Evolutionary conservation across 2,329 filamentous ascomycete genomes (phyloP), one percentile per base, ranked within the genome.

Genomic region (Colletotrichum incanum): DNA sequence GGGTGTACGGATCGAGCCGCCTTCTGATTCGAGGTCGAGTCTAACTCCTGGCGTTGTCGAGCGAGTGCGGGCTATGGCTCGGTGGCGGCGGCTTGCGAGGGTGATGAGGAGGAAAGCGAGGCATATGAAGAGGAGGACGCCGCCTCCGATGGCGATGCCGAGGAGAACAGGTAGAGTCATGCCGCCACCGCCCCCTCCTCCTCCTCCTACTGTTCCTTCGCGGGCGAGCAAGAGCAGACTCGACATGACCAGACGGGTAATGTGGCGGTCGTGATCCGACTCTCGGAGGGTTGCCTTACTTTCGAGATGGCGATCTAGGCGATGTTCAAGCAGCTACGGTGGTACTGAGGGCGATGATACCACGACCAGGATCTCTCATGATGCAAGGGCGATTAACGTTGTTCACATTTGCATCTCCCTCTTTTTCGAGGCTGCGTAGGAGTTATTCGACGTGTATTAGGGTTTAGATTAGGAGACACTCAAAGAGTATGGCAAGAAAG

Each of bases 131-230:
- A 89, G 71, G 8, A 87, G 65, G 2, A 86, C 75, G 20, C 85
- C 84, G n/a, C 86, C 86, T 41, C 83, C 83, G 34, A 90, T 74
- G 16, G 84, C 84, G 65, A 89, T 85, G 65, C 82, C 82, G 43
- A 88, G 79, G 20, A 86, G 73, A 78, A 80, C 82, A n/a, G 81
- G 80, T 16, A 84, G 68, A 11, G 79, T 67, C 55, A 75, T 72
- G 12, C 60, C 68, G 58, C 72, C 55, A 31, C 50, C 26, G 1
- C 49, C 49, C 37, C 37, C 45, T 8, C n/a, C 45, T 31, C 49
- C 23, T 39, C 7, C 50, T 34, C 23, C 54, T 3, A 34, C 45
- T 18, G 20, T 26, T 23, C 39, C 49, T 16, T 68, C 26, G 28
- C 65, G 65, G 28, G 11, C 18, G 65, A 63, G 50, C 28, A 68